A percentile compares a stretch with the other conserved stretches of the same genome.
Conservation (phyloP, 2,329 filamentous ascomycete species). For the Stagonosporopsis rhizophila region DNA sequence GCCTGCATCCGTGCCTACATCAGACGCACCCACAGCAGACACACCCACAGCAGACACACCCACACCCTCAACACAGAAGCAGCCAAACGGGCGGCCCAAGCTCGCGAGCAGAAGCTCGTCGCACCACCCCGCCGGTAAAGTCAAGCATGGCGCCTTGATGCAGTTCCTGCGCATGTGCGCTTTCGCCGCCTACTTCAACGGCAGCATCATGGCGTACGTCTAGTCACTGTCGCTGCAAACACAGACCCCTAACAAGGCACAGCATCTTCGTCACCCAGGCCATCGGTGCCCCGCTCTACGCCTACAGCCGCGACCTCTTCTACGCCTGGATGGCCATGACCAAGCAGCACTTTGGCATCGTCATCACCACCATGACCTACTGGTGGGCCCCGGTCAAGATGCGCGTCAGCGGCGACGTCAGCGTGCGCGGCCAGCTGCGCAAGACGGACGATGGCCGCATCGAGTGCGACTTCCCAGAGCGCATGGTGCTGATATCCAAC, state of each 20-base stretch:
- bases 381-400: constrained; percentile 84
- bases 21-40: too few species aligned
- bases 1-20: too few species aligned
- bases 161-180: constrained; percentile 54
- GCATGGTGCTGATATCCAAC: constrained; percentile 82
- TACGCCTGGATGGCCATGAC: constrained; percentile 86
- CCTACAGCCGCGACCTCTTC: constrained; percentile 75
- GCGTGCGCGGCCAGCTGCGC: constrained; percentile 75
- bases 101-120: constrained; percentile 19
- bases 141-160: constrained; percentile 53
- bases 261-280: constrained; percentile 70
- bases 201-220: constrained; percentile 51
- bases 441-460: constrained; percentile 73
- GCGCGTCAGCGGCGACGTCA: constrained; percentile 81
- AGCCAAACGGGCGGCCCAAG: constrained; percentile 22
- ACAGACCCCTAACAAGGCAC: too few species aligned
- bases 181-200: constrained; percentile 56
- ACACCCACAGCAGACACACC: too few species aligned
- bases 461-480: constrained; percentile 78
- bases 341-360: constrained; percentile 82
- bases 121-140: constrained; percentile 45
- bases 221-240: too few species aligned
- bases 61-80: constrained; percentile 13
- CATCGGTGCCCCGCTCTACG: constrained; percentile 76
- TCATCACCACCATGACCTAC: constrained; percentile 80